phyloP scores from a whole-genome alignment of 208 protist genomes.

The Wallacemonas sp. region DNA sequence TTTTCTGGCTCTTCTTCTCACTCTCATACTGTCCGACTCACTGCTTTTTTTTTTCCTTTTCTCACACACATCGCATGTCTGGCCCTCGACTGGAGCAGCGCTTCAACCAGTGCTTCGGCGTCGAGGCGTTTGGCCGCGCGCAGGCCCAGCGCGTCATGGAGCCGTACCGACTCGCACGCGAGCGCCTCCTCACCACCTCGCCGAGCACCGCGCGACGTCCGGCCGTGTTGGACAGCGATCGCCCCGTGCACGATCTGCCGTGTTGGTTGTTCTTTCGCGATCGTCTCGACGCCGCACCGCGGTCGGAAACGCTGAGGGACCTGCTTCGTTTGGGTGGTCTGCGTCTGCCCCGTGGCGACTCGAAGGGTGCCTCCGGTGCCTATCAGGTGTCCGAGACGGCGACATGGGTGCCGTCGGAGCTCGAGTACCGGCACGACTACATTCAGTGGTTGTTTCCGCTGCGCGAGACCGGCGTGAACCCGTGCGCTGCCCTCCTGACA shows the following conservation, averaged over 20 bases:
- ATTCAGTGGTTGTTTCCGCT: slow-evolving; percentile 88
- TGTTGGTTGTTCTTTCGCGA: slow-evolving; percentile 22
- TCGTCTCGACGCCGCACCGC: slow-evolving; percentile 16
- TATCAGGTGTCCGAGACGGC: background rate
- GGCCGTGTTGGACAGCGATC: too few species aligned
- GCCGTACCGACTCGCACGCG: slow-evolving; percentile 6
- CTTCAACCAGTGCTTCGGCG: slow-evolving; percentile 1
- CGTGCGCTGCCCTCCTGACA: slow-evolving; percentile 58
- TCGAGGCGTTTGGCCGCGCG: slow-evolving; percentile 6
- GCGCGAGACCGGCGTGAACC: slow-evolving; percentile 65
- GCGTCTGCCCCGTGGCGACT: background rate
- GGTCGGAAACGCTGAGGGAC: slow-evolving; percentile 44
- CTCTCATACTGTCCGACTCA: background rate
- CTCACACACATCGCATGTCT: background rate
- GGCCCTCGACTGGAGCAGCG: background rate
- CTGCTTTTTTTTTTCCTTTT: background rate
- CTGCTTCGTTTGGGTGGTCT: slow-evolving; percentile 31
- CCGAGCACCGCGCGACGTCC: too few species aligned
- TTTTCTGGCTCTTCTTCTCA: background rate
- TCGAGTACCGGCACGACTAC: slow-evolving; percentile 74
- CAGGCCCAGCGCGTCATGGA: slow-evolving; percentile 16
- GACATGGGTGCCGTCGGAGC: slow-evolving; percentile 26
- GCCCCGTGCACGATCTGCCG: background rate
- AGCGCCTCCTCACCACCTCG: slow-evolving; percentile 8
- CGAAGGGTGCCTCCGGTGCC: too few species aligned